phyloP scores from a whole-genome alignment of 2,329 filamentous ascomycete species.

The Fusarium sulawesiense region DNA sequence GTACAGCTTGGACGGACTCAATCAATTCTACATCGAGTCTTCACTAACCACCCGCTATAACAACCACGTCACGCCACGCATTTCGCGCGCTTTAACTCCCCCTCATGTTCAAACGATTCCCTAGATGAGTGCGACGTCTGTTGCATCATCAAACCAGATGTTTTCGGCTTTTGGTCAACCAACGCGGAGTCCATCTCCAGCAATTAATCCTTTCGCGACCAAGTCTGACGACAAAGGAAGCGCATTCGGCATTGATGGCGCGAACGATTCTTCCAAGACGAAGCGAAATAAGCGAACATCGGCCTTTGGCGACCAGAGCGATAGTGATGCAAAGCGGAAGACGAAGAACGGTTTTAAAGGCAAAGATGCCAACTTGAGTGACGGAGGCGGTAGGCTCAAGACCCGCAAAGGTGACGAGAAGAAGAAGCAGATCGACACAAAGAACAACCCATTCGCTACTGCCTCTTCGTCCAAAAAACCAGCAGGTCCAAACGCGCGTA shows the following conservation, averaged over 20 bases:
- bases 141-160: slow-evolving; percentile 57
- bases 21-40: slow-evolving; percentile 36
- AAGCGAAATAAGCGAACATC: slow-evolving; percentile 45
- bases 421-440: slow-evolving; percentile 42
- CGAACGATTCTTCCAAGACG: slow-evolving; percentile 43
- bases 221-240: slow-evolving; percentile 39
- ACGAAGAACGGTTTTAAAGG: slow-evolving; percentile 45
- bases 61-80: slow-evolving; percentile 23
- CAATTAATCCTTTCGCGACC: slow-evolving; percentile 52
- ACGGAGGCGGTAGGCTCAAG: slow-evolving; percentile 41
- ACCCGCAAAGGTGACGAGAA: slow-evolving; percentile 42
- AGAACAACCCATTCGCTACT: slow-evolving; percentile 32
- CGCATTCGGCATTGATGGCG: slow-evolving; percentile 50
- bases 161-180: slow-evolving; percentile 53
- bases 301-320: slow-evolving; percentile 45
- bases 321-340: slow-evolving; percentile 44
- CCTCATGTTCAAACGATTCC: slow-evolving; percentile 51
- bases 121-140: slow-evolving; percentile 54
- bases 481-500: slow-evolving; percentile 24
- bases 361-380: slow-evolving; percentile 44
- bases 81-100: slow-evolving; percentile 30
- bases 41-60: slow-evolving; percentile 13
- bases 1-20: slow-evolving; percentile 32
- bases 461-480: slow-evolving; percentile 28
- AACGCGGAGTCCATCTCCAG: slow-evolving; percentile 51